These are phyloP conservation scores for Olyra latifolia DNA, from an alignment of 176 grass and related monocot genomes.

Conservation along the genomic window DNA sequence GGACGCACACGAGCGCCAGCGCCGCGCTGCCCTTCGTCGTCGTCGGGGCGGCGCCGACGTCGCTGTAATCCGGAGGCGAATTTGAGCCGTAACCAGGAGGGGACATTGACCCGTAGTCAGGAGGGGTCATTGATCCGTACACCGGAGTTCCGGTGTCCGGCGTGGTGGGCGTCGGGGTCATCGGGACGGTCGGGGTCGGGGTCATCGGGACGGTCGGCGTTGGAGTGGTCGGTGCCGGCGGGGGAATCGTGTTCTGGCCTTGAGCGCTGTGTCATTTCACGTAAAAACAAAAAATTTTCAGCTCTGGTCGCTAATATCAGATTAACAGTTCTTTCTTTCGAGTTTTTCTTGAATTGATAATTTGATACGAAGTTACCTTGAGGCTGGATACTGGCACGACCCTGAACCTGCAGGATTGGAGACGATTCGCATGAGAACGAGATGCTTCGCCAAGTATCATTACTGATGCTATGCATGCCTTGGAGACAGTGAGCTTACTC, in stretches of 20 bases:
- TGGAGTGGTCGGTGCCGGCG: slow-evolving; percentile 39
- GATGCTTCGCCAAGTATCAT: not conserved
- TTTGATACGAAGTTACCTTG: slow-evolving; percentile 47
- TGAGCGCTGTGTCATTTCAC: slow-evolving; percentile 32
- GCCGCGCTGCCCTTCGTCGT: not conserved
- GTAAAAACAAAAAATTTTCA: not conserved
- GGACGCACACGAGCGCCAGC: slow-evolving; percentile 34
- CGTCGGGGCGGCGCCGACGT: slow-evolving; percentile 38
- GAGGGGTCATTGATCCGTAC: slow-evolving; percentile 41
- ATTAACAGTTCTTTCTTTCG: not conserved
- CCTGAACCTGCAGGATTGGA: slow-evolving; percentile 43
- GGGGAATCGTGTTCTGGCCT: slow-evolving; percentile 36
- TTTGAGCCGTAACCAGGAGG: slow-evolving; percentile 37
- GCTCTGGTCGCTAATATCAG: not conserved
- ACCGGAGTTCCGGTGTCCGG: slow-evolving; percentile 43
- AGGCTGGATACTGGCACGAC: slow-evolving; percentile 52
- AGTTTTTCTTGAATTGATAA: not conserved
- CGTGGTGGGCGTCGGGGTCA: slow-evolving; percentile 23
- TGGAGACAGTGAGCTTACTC: slow-evolving; percentile 48
- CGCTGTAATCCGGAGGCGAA: slow-evolving; percentile 52
- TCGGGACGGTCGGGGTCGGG: slow-evolving; percentile 23
- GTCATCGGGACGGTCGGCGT: slow-evolving; percentile 18
- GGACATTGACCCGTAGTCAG: slow-evolving; percentile 36
- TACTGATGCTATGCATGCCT: not conserved
- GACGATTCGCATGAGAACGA: not conserved